A percentile compares a stretch with the other conserved stretches of the same genome.
Evolutionary conservation across 441 rosid species (phyloP).

Genomic region (Populus tomentosa): DNA sequence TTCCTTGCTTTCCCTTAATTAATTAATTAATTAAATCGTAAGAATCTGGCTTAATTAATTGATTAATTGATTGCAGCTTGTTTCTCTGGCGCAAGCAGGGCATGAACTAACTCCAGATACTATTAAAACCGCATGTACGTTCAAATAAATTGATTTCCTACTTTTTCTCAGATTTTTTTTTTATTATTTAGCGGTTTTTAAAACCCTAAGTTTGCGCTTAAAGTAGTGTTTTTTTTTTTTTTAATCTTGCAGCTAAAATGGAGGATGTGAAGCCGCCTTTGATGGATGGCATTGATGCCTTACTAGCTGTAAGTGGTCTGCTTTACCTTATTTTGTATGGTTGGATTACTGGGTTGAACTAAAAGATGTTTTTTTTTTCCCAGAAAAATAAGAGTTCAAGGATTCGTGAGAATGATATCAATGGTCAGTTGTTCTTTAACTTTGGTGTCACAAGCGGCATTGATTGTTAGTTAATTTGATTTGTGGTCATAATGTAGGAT

Average conservation of each 20-base stretch:
- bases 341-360: neutral
- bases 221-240: neutral
- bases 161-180: neutral
- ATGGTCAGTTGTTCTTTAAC: neutral
- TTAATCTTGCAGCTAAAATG: neutral
- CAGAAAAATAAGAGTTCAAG: conserved; percentile 1
- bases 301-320: conserved; percentile 32
- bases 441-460: neutral
- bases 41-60: neutral
- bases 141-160: neutral
- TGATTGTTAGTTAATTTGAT: neutral
- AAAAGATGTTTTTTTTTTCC: neutral
- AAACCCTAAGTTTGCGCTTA: neutral
- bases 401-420: neutral
- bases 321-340: conserved; percentile 4
- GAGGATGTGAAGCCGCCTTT: neutral
- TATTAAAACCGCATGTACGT: conserved; percentile 45
- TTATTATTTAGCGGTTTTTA: neutral
- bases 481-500: conserved; percentile 11
- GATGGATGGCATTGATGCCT: conserved; percentile 57
- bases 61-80: conserved; percentile 36
- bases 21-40: neutral
- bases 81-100: conserved; percentile 78
- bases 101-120: conserved; percentile 48
- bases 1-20: neutral